These are phyloP conservation scores for Trypanosoma cruzi DNA, from an alignment of 208 protist species.

Conservation along the genomic window DNA sequence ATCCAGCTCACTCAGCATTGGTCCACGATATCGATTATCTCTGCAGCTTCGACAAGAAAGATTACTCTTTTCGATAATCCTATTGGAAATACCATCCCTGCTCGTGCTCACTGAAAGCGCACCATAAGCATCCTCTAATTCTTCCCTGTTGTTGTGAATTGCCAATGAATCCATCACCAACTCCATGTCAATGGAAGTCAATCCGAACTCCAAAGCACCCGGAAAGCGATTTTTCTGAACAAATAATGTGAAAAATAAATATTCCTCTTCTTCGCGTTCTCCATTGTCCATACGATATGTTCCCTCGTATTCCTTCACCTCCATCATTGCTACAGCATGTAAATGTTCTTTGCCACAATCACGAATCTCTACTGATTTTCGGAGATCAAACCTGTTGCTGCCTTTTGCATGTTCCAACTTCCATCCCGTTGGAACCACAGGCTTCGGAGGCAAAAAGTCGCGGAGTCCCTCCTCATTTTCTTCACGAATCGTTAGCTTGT, in stretches of 20 bases:
- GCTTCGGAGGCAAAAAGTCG: slow-evolving; percentile 79
- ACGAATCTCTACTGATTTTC: slow-evolving; percentile 66
- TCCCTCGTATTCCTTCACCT: slow-evolving; percentile 76
- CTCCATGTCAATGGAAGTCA: slow-evolving; percentile 90
- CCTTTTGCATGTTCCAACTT: slow-evolving; percentile 46
- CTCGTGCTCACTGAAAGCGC: neutral
- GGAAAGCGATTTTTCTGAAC: slow-evolving; percentile 60
- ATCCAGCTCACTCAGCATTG: slow-evolving; percentile 85
- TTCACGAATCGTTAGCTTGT: slow-evolving; percentile 55
- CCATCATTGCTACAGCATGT: slow-evolving; percentile 69
- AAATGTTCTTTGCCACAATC: slow-evolving; percentile 67
- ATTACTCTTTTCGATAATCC: slow-evolving; percentile 19
- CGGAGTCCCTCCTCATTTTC: slow-evolving; percentile 72
- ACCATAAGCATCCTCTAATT: slow-evolving; percentile 51
- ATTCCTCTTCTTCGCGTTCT: slow-evolving; percentile 85
- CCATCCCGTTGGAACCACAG: slow-evolving; percentile 70
- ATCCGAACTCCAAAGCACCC: slow-evolving; percentile 70
- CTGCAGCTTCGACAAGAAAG: slow-evolving; percentile 31
- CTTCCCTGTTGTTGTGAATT: slow-evolving; percentile 59
- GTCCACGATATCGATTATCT: slow-evolving; percentile 59
- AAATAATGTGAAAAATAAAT: slow-evolving; percentile 83
- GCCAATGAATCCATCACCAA: slow-evolving; percentile 83
- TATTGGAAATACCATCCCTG: slow-evolving; percentile 3
- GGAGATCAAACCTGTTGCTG: slow-evolving; percentile 74
- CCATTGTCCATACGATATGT: slow-evolving; percentile 90